Evolutionary conservation across 495 filamentous ascomycete genomes (phyloP).

Genomic region (Massariosphaeria phaeospora): DNA sequence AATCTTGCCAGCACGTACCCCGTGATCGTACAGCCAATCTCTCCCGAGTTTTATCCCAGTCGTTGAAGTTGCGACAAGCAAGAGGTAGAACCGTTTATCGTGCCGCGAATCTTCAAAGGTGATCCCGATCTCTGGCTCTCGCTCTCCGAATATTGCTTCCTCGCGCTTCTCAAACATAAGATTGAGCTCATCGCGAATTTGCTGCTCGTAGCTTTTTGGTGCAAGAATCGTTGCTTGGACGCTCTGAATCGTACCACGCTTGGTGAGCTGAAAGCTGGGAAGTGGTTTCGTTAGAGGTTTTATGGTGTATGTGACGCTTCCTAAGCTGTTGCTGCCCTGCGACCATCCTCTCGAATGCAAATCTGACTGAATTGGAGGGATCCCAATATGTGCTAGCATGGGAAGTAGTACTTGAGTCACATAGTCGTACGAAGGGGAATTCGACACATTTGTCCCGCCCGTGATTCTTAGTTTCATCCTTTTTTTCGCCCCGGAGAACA

Average conservation of each 20-base stretch:
- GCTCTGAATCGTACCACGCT: slow-evolving; percentile 48
- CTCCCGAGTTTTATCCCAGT: slow-evolving; percentile 59
- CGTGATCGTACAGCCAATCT: slow-evolving; percentile 57
- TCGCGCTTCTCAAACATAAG: slow-evolving; percentile 31
- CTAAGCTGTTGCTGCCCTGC: slow-evolving; percentile 51
- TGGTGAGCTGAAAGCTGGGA: slow-evolving; percentile 44
- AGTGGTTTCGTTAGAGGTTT: slow-evolving; percentile 50
- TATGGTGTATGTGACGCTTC: slow-evolving; percentile 56
- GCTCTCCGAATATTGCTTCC: slow-evolving; percentile 13
- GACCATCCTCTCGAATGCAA: slow-evolving; percentile 66
- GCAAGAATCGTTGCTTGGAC: slow-evolving; percentile 60
- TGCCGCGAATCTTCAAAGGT: slow-evolving; percentile 59
- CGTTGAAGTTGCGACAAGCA: slow-evolving; percentile 65
- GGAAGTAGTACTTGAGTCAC: slow-evolving; percentile 69
- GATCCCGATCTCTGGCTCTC: slow-evolving; percentile 41
- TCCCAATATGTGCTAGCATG: slow-evolving; percentile 58
- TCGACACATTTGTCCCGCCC: slow-evolving; percentile 74
- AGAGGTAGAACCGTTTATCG: slow-evolving; percentile 60
- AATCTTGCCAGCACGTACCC: slow-evolving; percentile 29
- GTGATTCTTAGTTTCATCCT: slow-evolving; percentile 51
- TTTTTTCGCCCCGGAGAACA: slow-evolving; percentile 48
- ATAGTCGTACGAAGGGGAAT: slow-evolving; percentile 72
- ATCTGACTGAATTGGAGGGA: slow-evolving; percentile 51
- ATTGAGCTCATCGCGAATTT: slow-evolving; percentile 25
- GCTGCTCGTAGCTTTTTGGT: slow-evolving; percentile 39